Base-by-base conservation (phyloP, 805 yeast species). In the Myxozyma sirexii region DNA sequence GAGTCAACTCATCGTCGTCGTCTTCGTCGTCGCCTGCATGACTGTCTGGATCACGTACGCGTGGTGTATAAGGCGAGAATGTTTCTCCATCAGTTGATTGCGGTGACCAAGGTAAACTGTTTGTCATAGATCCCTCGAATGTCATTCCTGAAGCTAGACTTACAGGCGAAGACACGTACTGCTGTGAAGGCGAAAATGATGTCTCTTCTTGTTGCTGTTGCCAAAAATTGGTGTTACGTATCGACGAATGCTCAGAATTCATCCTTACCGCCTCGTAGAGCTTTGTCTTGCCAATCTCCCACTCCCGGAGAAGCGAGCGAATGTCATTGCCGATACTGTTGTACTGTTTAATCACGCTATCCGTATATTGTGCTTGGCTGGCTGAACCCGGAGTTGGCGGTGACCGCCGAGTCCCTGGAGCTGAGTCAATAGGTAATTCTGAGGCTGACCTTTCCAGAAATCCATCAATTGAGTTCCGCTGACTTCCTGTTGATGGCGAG, bases 301-400 rank as follows among this genome's bases (percentile, higher is more conserved):
- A 65, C 19, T 65, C 67, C 3, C 27, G 37, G 3, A 65, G 35
- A 13, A 65, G 37, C 3, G 49, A n/a, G 24, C 39, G 44, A 8
- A 65, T n/a, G 17, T 65, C 68, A 7, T 31, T 15, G 3, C 67
- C 67, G 1, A 65, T 24, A 19, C 26, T 38, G 29, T 52, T 59
- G 45, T 65, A 65, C 26, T 64, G 68, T 26, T 44, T 38, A n/a
- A 64, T 38, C n/a, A 65, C 38, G 6, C 27, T 46, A 4, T 61
- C 63, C 13, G 53, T 35, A n/a, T 19, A 23, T 26, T 33, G 53
- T 31, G 26, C 38, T 24, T 7, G 12, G 29, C 54, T 29, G 6
- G 39, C 42, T n/a, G 54, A 17, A 21, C 53, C 41, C 13, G 51
- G 29, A 4, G 37, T 24, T 4, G 21, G 10, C 39, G 42, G 8